A percentile compares a stretch with the other conserved stretches of the same genome.
Evolutionary conservation across 352 stramenopile species (phyloP).

Genomic region (Globisporangium echinulatum): DNA sequence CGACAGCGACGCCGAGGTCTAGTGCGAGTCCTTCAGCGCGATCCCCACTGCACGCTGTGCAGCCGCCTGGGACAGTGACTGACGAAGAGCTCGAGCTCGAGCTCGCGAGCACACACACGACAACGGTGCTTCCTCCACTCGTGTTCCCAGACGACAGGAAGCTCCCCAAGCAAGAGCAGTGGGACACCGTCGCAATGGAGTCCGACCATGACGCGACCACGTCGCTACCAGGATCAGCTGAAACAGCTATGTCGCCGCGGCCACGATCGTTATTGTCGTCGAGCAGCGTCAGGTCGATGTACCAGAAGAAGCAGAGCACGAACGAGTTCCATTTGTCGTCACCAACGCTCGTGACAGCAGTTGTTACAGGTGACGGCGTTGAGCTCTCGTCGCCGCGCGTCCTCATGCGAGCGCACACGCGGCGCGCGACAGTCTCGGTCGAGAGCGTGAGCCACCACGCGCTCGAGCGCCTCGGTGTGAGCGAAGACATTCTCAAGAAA

Average conservation of each 20-base stretch:
- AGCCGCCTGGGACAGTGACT: constrained; percentile 3
- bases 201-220: background rate
- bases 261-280: background rate
- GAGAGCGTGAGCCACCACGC: constrained; percentile 37
- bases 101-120: background rate
- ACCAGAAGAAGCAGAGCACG: constrained; percentile 6
- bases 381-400: no score
- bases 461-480: constrained; percentile 54
- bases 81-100: constrained; percentile 9
- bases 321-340: constrained; percentile 11
- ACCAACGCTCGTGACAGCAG: constrained; percentile 1
- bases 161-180: background rate
- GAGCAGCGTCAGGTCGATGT: background rate
- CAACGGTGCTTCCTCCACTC: constrained; percentile 7
- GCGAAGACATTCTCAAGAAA: constrained; percentile 51
- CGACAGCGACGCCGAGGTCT: background rate
- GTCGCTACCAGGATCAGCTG: background rate
- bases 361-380: background rate
- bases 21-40: background rate
- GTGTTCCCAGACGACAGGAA: constrained; percentile 12
- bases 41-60: background rate
- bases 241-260: background rate
- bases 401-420: background rate
- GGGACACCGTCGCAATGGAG: constrained; percentile 7
- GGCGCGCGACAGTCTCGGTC: constrained; percentile 3